phyloP scores from a whole-genome alignment of 2,329 filamentous ascomycete species.

The Phialocephala sp. region DNA sequence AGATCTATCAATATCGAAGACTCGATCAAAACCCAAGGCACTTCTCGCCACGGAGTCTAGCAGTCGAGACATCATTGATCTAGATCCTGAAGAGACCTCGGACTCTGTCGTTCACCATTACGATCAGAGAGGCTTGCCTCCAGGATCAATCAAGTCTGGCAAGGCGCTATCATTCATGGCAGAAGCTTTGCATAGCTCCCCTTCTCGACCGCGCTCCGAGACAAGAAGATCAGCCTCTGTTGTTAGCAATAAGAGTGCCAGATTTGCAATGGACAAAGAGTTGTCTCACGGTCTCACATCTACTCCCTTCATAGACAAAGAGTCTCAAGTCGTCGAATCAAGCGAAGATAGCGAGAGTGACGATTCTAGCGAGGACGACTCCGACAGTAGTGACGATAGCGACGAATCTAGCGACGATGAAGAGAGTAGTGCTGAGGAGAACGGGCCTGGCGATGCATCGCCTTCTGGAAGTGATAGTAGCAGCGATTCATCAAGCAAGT shows the following conservation, averaged over 20 bases:
- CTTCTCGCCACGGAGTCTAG: slow-evolving; percentile 21
- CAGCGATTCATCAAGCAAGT: slow-evolving; percentile 34
- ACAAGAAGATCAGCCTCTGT: slow-evolving; percentile 29
- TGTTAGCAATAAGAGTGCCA: slow-evolving; percentile 37
- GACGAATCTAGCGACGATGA: slow-evolving; percentile 28
- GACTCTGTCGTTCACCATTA: slow-evolving; percentile 42
- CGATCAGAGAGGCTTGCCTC: slow-evolving; percentile 41
- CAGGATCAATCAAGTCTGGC: slow-evolving; percentile 40
- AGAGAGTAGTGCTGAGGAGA: slow-evolving; percentile 9
- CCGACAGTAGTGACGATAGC: slow-evolving; percentile 35
- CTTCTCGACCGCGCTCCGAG: slow-evolving; percentile 20
- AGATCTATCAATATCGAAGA: slow-evolving; percentile 17
- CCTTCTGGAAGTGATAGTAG: slow-evolving; percentile 32
- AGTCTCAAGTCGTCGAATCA: slow-evolving; percentile 33
- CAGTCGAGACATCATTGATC: slow-evolving; percentile 20
- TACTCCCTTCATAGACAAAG: slow-evolving; percentile 39
- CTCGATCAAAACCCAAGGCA: slow-evolving; percentile 22
- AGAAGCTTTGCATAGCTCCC: slow-evolving; percentile 31
- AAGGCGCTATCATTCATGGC: slow-evolving; percentile 40
- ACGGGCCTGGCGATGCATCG: slow-evolving; percentile 1
- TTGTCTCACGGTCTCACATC: slow-evolving; percentile 32
- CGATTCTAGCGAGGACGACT: slow-evolving; percentile 21
- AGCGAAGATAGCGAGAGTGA: slow-evolving; percentile 29
- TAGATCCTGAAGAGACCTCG: slow-evolving; percentile 32
- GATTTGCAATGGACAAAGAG: slow-evolving; percentile 29